Evolutionary conservation across 768 basidiomycete species (phyloP), one percentile per base, ranked within the genome.

Genomic region (Serendipita sp.): DNA sequence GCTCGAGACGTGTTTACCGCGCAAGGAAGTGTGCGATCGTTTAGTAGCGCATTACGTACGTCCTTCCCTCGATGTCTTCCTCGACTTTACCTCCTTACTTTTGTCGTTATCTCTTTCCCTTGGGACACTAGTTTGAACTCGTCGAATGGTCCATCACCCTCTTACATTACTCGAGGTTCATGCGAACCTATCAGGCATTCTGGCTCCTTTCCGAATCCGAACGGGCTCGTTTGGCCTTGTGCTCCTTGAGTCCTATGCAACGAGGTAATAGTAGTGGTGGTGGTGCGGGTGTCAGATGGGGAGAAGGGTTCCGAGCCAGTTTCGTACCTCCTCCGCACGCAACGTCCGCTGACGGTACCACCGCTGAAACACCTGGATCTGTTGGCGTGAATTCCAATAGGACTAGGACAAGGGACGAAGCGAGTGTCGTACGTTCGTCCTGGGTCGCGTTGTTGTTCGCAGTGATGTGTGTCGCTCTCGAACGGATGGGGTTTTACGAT

Each of bases 91-190:
- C 13, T 41, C 13, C 13, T 41, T 41, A 7, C 7, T 41, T 41
- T 41, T 41, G 5, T 41, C 13, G 5, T 41, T 41, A 13, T 5
- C 13, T 41, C 7, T 41, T 41, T 41, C 41, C 13, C 41, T 41
- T 41, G 41, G n/a, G 48, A 5, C 23, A 23, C 7, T 18, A 60
- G 56, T 60, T 60, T 60, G 56, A 60, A 10, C 23, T 30, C 11
- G 56, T 60, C 11, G 56, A 60, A 60, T 60, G 56, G 56, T 60
- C 56, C 16, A 3, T 60, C 56, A 34, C 30, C 4, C 56, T 60
- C 34, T 30, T 60, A 11, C 56, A 60, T n/a, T 30, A 30, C 11
- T 10, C 36, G 30, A 60, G 5, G 23, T 60, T 60, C n/a, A 60
- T 60, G 56, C 30, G 28, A 1, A 35, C 56, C 16, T 60, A 60